Conservation (phyloP, 148 eudicot genomes). For the Silene conica region DNA sequence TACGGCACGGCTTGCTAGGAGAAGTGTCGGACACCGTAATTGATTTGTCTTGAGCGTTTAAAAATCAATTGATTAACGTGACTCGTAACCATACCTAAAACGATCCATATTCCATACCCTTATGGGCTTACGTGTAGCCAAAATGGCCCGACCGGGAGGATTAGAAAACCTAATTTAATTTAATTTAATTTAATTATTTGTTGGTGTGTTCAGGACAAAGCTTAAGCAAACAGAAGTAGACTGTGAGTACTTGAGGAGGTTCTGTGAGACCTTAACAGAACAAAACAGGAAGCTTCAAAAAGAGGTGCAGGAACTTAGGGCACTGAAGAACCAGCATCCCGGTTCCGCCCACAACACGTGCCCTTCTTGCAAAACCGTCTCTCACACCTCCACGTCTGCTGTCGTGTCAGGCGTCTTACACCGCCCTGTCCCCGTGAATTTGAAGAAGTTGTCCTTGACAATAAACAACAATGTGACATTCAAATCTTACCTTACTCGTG, state of each 20-base stretch:
- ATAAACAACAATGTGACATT: constrained; percentile 12
- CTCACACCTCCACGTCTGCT: constrained; percentile 23
- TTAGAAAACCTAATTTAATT: no score
- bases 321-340: constrained; percentile 47
- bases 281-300: constrained; percentile 56
- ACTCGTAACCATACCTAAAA: no score
- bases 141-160: no score
- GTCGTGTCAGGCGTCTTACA: constrained; percentile 1
- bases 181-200: not conserved
- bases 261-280: constrained; percentile 55
- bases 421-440: constrained; percentile 17
- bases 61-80: no score
- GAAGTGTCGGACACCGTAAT: no score
- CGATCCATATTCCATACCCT: no score
- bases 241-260: constrained; percentile 47
- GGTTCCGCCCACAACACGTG: constrained; percentile 61
- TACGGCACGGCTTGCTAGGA: no score
- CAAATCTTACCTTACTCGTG: constrained; percentile 8
- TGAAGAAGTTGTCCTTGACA: constrained; percentile 22
- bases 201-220: constrained; percentile 42
- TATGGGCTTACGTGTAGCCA: no score
- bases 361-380: constrained; percentile 54
- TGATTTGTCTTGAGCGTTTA: no score
- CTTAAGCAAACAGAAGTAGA: constrained; percentile 70
- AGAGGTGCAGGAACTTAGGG: constrained; percentile 54